phyloP scores from a whole-genome alignment of 169 alveolate species.

The Plasmodium berghei region DNA sequence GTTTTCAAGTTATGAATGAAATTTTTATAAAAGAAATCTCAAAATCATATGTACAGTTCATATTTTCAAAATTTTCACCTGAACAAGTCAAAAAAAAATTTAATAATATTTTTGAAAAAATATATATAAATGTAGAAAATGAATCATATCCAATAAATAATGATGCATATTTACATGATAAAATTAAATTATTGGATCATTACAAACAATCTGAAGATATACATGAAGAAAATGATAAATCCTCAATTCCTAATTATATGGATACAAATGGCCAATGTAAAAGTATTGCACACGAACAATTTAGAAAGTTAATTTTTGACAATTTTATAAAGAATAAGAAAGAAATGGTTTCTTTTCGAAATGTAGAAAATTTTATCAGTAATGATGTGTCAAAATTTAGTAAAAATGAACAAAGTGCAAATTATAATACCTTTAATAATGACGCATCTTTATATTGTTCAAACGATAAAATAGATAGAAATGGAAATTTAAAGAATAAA shows the following conservation, averaged over 20 bases:
- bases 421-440: neutral
- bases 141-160: neutral
- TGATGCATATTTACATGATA: neutral
- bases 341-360: neutral
- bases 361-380: neutral
- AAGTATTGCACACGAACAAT: conserved; percentile 2
- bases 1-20: conserved; percentile 70
- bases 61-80: conserved; percentile 18
- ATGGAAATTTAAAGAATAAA: neutral
- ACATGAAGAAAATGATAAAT: neutral
- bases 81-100: conserved; percentile 26
- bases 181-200: neutral
- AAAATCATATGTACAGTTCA: conserved; percentile 44
- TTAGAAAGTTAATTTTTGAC: conserved; percentile 25
- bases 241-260: neutral
- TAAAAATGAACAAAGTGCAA: neutral
- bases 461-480: neutral
- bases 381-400: neutral
- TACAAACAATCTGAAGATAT: neutral
- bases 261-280: neutral
- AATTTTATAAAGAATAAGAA: conserved; percentile 1
- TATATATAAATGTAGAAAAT: conserved; percentile 4
- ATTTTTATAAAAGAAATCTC: conserved; percentile 62
- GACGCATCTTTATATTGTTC: neutral
- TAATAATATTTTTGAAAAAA: conserved; percentile 7